Conservation (phyloP, 2,329 filamentous ascomycete species). For the Alternaria triticina region DNA sequence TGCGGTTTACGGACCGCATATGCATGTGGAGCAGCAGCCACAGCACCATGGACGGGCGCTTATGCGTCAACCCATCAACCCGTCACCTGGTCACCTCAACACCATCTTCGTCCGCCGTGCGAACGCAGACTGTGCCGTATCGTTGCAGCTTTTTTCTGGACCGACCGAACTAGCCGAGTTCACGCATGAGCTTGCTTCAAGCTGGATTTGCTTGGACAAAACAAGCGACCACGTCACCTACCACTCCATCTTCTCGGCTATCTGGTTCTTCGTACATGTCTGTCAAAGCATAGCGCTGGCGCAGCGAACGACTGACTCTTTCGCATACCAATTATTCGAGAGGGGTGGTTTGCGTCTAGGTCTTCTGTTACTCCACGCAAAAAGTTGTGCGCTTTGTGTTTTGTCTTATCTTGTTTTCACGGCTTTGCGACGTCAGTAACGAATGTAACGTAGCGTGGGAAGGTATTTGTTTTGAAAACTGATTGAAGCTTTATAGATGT, state of each 20-base stretch:
- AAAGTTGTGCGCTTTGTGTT: neutral
- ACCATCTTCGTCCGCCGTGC: neutral
- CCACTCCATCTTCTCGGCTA: neutral
- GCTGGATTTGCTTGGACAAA: too few species aligned
- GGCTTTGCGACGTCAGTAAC: constrained; percentile 16
- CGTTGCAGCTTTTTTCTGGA: neutral
- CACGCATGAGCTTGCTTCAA: neutral
- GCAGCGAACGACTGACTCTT: neutral
- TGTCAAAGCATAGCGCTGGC: neutral
- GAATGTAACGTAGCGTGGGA: constrained; percentile 34
- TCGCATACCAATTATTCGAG: neutral
- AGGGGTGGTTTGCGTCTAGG: neutral
- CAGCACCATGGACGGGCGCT: constrained; percentile 23
- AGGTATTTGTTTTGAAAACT: constrained; percentile 12
- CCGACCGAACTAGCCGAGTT: neutral
- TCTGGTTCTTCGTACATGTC: neutral
- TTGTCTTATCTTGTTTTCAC: neutral
- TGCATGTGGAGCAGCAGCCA: constrained; percentile 21
- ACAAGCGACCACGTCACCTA: too few species aligned
- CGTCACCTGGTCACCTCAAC: constrained; percentile 7
- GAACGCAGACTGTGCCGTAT: neutral
- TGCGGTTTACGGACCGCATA: constrained; percentile 22
- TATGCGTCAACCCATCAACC: constrained; percentile 24
- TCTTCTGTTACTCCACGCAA: neutral
- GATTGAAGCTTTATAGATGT: neutral